Evolutionary conservation across 495 filamentous ascomycete genomes (phyloP), one percentile per base, ranked within the genome.

Genomic region (Lineolata rhizophorae): DNA sequence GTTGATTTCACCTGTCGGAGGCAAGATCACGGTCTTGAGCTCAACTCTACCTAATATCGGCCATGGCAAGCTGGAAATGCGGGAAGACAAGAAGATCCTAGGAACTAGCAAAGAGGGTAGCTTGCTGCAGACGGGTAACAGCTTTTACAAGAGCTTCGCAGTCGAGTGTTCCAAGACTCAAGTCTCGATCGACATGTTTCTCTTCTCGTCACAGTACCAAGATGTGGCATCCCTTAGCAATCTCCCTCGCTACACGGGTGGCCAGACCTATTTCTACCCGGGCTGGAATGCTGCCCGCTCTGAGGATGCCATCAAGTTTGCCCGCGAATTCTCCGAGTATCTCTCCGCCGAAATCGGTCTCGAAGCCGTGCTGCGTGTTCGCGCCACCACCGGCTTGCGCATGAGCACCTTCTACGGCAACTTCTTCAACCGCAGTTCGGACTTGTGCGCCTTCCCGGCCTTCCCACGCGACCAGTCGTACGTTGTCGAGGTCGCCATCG

Each of bases 331-430:
- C 49, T 92, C 83, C 43, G 85, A 94, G 38, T 92, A 84, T 46
- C 61, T 97, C 16, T 93, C 83, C 3, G 72, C 83, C 1, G 87
- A 97, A 48, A 94, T 97, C 45, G 90, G 84, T 0, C 60, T 97
- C 29, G 87, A 97, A 55, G 87, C 87, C 22, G 87, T 97, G 29
- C 75, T 97, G 32, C 76, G 87, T 38, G 90, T 97, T 4, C 68
- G 87, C 38, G 85, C 85, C 16, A 94, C 90, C 6, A 94, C 85
- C 8, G 87, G 87, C 29, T 57, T 97, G 30, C 72, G 87, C 20
- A 95, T 95, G 81, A 90, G 65, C 57, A 80, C 84, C 0, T 97
- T 97, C 60, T 97, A 95, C 54, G 87, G 87, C 38, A 97, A 97
- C 54, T 97, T 97, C 56, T 97, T 97, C 65, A 97, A 95, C 55